A percentile compares a stretch with the other conserved stretches of the same genome.
Conservation (phyloP, 495 filamentous ascomycete species). For the Pseudoneurospora amorphoporcata region DNA sequence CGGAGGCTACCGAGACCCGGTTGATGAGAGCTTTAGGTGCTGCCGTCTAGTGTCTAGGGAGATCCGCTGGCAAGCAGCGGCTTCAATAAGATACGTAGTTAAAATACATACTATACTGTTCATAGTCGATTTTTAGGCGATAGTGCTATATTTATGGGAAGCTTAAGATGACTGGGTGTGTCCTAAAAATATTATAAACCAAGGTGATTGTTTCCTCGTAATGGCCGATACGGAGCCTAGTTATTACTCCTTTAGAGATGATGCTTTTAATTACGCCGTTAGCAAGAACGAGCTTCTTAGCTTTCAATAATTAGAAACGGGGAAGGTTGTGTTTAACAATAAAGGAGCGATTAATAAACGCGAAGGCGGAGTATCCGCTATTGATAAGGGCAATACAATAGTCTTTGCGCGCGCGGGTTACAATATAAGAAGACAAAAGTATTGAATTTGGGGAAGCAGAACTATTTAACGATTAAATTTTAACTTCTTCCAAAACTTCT, state of each 20-base stretch:
- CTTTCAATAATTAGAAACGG: accelerated
- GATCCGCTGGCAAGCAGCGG: too few relatives aligned
- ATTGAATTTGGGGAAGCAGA: background rate
- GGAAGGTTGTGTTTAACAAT: background rate
- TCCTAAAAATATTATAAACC: background rate
- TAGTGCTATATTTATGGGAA: background rate
- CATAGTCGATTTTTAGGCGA: background rate
- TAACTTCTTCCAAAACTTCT: background rate
- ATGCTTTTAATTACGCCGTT: background rate
- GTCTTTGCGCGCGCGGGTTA: background rate
- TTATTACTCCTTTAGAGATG: background rate
- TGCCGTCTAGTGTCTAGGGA: too few relatives aligned
- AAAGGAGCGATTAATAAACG: background rate
- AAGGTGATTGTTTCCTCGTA: background rate
- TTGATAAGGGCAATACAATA: background rate
- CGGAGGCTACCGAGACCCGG: too few relatives aligned
- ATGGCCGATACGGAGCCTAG: accelerated
- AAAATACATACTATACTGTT: accelerated
- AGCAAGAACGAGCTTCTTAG: background rate
- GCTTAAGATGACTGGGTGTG: background rate
- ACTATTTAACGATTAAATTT: background rate
- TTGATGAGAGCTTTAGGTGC: too few relatives aligned
- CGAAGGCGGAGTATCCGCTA: background rate
- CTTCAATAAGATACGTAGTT: accelerated
- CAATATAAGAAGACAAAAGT: background rate